Evolutionary conservation across 2,329 filamentous ascomycete species (phyloP), one percentile per base, ranked within the genome.

Genomic region (Stagonosporopsis chrysanthemi): DNA sequence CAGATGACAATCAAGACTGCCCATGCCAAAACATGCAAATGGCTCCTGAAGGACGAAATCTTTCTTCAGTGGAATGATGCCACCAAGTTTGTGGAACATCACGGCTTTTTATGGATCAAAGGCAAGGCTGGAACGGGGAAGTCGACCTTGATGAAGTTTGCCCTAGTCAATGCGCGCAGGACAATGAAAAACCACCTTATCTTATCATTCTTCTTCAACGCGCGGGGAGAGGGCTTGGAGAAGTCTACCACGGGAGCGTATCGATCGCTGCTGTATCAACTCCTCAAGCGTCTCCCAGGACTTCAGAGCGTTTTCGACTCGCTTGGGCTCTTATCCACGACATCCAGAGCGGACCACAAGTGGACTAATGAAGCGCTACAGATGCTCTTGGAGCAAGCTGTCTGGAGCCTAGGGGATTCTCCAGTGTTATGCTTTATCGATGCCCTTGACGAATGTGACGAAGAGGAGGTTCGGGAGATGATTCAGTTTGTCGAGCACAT

Each of bases 371-470:
- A 61, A 19, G 52, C 46, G 11, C 57, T 71, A 1, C 58, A 64
- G 17, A 38, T 40, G 9, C 61, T 73, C 6, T 50, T 74, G 4
- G 61, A 61, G 28, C 51, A 66, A 31, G 61, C 62, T 17, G 49
- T 70, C 33, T 51, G 36, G 31, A 28, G 5, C 2, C 62, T 71
- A 11, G 56, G 48, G 39, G 24, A 57, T 1, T 52, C 43, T 6
- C 48, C 61, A 35, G 61, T 71, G 1, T 47, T 67, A 2, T 69
- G 60, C 38, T 73, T 73, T 22, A 66, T 77, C 1, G 81, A 83
- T 48, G 82, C 81, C 0, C 69, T 84, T 1, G 82, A 84, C 35
- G 82, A 84, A 60, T 83, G 80, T 52, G 70, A 80, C 6, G 77
- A 81, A 46, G 49, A 66, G 1, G 68, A 83, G 42, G 67, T 79